Base-by-base conservation (phyloP, 1,284 basidiomycete species). In the Melampsora americana region DNA sequence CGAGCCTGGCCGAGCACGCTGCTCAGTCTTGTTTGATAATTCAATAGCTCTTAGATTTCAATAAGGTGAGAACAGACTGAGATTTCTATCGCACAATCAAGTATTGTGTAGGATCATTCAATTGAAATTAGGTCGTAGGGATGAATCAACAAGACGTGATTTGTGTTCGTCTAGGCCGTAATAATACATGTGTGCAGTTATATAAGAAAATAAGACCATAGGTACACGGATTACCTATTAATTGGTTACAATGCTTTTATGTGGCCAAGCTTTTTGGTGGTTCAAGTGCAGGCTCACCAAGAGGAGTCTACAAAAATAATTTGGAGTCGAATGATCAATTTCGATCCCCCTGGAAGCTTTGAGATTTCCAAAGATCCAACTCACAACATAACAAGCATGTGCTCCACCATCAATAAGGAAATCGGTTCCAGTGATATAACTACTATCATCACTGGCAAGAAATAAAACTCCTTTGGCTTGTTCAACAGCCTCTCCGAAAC, bases 401-500 rank as follows among this genome's bases (percentile, higher is more conserved):
- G 96, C 86, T 66, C 94, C 94, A 65, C 94, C 94, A 80, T 96
- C 94, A 68, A 97, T 93, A 81, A 90, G 89, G 85, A 96, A 93
- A 84, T 96, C 94, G 60, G 89, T 90, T 50, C 92, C 93, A 89
- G 95, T 85, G 78, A 85, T 82, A 80, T 84, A 85, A 28, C 90
- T 92, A 81, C 91, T 92, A 62, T 92, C 91, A 81, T 91, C 89
- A 80, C 89, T 90, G 91, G 78, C 82, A 93, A 92, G 85, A 87
- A 95, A 96, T 44, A 96, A 86, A 14, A 92, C 94, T 56, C 89
- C 92, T 81, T 90, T 91, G 32, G 95, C 95, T 80, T 95, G 87
- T 84, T 98, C 95, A 79, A 97, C 87, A 0, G 95, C 95, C 85
- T 97, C 93, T 69, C 95, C 95, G 83, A 98, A 98, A 77, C 95